These are phyloP conservation scores for Notholithocarpus densiflorus DNA, from an alignment of 306 rosid species.

Conservation along the genomic window DNA sequence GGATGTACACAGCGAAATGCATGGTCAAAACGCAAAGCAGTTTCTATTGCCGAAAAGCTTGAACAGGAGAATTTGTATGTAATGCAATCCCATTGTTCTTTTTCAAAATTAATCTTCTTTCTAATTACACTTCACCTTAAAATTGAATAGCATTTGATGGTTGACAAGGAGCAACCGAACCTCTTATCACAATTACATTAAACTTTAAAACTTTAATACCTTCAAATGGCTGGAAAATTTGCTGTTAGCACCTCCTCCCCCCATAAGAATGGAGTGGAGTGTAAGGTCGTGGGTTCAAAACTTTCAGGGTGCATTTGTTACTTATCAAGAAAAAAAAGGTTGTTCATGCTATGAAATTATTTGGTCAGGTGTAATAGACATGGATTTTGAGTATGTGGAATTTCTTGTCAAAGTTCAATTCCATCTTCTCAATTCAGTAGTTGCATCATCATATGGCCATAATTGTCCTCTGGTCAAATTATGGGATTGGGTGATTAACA, in stretches of 20 bases:
- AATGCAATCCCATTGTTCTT: constrained; percentile 16
- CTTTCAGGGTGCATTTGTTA: background rate
- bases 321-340: background rate
- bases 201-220: background rate
- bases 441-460: background rate
- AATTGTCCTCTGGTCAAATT: background rate
- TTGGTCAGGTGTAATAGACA: background rate
- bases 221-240: background rate
- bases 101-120: background rate
- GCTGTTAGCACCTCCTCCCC: background rate
- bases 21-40: constrained; percentile 90
- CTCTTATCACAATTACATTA: background rate
- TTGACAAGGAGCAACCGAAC: background rate
- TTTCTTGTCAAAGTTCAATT: background rate
- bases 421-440: background rate
- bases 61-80: constrained; percentile 96
- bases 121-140: background rate
- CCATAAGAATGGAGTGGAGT: background rate
- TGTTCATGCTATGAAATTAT: background rate
- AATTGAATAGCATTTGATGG: constrained; percentile 2
- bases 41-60: constrained; percentile 98
- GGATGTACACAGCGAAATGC: constrained; percentile 64
- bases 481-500: background rate
- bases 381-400: background rate
- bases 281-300: background rate